Conservation (phyloP, 108 stramenopile genomes). For the Discostella stelligeroides region DNA sequence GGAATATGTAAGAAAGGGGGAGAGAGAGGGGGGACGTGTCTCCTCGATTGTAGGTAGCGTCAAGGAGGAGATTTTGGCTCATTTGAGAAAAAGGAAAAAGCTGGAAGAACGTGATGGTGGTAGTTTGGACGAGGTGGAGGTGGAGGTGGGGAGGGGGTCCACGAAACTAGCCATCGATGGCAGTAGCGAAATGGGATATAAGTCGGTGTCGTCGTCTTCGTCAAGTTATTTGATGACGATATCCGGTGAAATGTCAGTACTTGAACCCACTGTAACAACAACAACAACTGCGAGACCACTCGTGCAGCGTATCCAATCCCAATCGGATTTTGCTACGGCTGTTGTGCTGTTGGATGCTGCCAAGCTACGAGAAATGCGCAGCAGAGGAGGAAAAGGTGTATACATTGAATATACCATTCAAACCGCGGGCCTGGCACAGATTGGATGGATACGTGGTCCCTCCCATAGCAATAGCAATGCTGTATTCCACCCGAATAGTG, state of each 20-base stretch:
- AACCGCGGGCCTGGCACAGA: conserved; percentile 77
- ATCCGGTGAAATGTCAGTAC: conserved; percentile 64
- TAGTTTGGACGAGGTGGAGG: not conserved
- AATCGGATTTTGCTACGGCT: conserved; percentile 84
- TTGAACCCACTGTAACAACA: conserved; percentile 31
- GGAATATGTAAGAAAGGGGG: conserved; percentile 63
- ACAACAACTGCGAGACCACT: too few relatives aligned
- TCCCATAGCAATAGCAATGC: conserved; percentile 3
- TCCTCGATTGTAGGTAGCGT: conserved; percentile 16
- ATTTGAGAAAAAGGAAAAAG: conserved; percentile 49
- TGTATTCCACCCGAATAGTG: conserved; percentile 68
- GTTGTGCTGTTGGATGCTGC: conserved; percentile 57
- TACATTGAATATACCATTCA: conserved; percentile 79
- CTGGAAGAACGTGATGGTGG: conserved; percentile 16
- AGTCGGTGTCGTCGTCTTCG: too few relatives aligned
- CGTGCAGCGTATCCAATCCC: conserved; percentile 71
- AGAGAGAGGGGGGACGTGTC: conserved; percentile 35
- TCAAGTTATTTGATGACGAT: conserved; percentile 69
- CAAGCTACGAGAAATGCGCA: conserved; percentile 20
- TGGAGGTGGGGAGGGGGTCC: too few relatives aligned
- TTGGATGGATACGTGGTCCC: conserved; percentile 69
- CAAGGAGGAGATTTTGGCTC: conserved; percentile 65
- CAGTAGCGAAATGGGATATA: too few relatives aligned
- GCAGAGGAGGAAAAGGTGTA: conserved; percentile 15
- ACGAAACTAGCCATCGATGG: too few relatives aligned